phyloP scores from a whole-genome alignment of 768 basidiomycete genomes.

The Lactarius sp. region DNA sequence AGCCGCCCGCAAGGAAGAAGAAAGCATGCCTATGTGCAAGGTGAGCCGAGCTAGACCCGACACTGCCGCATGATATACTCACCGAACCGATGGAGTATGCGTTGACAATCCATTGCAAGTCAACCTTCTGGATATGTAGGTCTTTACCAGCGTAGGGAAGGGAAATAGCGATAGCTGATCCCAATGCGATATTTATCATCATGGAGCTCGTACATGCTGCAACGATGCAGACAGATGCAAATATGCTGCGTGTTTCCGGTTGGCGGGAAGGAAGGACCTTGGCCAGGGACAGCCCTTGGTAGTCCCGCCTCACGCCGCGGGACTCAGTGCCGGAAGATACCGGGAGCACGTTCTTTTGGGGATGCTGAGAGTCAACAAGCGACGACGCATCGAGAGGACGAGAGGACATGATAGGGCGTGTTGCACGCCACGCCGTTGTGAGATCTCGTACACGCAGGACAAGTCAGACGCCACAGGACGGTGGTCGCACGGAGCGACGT shows the following conservation, averaged over 20 bases:
- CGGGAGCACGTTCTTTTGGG: background rate
- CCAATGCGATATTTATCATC: slow-evolving; percentile 30
- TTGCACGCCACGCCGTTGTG: background rate
- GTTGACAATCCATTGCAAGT: slow-evolving; percentile 63
- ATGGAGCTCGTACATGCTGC: slow-evolving; percentile 32
- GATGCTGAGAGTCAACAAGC: background rate
- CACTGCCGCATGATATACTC: slow-evolving; percentile 20
- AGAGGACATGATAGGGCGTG: background rate
- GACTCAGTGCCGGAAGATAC: background rate
- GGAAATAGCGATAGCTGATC: slow-evolving; percentile 29
- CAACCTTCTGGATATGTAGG: slow-evolving; percentile 44
- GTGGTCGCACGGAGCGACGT: background rate
- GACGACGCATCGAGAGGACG: no score
- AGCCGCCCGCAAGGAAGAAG: slow-evolving; percentile 73
- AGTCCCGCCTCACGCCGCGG: background rate
- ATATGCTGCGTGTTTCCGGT: background rate
- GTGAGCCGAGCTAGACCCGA: background rate
- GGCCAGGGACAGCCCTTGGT: background rate
- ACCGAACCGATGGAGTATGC: slow-evolving; percentile 67
- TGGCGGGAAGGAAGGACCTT: background rate
- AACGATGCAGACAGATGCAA: slow-evolving; percentile 25
- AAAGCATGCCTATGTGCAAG: slow-evolving; percentile 57
- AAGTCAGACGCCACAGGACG: background rate
- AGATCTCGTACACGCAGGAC: background rate
- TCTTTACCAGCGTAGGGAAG: slow-evolving; percentile 34